Evolutionary conservation across 2,329 filamentous ascomycete genomes (phyloP), one percentile per base, ranked within the genome.

Genomic region (Scopulariopsis brevicaulis): DNA sequence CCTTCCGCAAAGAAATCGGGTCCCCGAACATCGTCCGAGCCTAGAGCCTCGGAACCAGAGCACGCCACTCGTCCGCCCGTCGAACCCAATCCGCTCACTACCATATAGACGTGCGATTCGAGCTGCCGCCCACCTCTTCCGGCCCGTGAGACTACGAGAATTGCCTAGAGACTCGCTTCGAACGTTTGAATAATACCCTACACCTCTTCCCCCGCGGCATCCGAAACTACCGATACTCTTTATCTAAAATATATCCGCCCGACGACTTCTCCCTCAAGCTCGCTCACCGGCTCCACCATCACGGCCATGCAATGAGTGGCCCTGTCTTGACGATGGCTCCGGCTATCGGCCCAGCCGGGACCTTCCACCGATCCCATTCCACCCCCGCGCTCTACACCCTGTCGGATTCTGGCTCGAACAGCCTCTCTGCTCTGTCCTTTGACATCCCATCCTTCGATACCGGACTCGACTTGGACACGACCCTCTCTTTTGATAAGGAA

Each of bases 381-480:
- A 69, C 64, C 56, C 65, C 68, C 20, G 64, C 71, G 25, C 60
- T 71, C 57, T 46, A 50, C 37, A 58, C 40, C 20, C 58, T 25
- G 55, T 20, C n/a, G 50, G 54, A 35, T 20, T 71, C 71, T 48
- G 69, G 63, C 58, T 65, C 74, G 24, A 50, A 55, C 32, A 48
- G 53, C 53, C 32, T 55, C 7, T 37, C 59, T 52, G 54, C 57
- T 43, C 69, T 76, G 15, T 66, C 69, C 59, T 80, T 81, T 66
- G 77, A 80, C 59, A 68, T 83, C 37, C 76, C 78, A 43, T 76
- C 77, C 0, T 78, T 83, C 66, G 76, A 81, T 61, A 72, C 77
- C 63, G 73, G 73, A 62, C 70, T 74, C 62, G 70, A 77, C 50
- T 71, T 82, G 64, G 74, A 79, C 63, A 73, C 74, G 4, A 74